Conservation (phyloP, 148 eudicot species). For the Bassia scoparia region DNA sequence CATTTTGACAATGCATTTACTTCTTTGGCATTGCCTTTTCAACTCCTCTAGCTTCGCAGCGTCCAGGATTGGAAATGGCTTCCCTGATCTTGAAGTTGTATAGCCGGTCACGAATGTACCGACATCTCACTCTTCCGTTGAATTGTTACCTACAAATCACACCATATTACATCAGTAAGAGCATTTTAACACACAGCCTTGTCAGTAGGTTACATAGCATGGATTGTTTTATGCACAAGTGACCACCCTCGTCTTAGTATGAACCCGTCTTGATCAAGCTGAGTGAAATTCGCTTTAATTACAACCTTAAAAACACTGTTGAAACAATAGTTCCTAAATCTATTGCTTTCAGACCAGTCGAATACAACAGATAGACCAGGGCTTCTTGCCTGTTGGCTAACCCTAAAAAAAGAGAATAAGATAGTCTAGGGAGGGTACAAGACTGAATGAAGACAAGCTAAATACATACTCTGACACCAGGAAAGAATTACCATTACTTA, state of each 20-base stretch:
- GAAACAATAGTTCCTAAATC: no score
- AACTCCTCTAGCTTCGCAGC: conserved; percentile 29
- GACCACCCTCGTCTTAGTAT: no score
- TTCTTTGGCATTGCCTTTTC: conserved; percentile 40
- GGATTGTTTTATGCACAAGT: no score
- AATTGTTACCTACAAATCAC: conserved; percentile 44
- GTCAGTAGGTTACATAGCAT: no score
- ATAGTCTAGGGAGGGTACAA: no score
- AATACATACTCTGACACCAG: neutral
- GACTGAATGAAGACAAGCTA: no score
- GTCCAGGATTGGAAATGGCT: conserved; percentile 53
- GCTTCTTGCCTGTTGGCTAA: no score
- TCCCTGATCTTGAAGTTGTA: conserved; percentile 60
- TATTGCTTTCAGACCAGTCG: no score
- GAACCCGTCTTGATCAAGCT: no score
- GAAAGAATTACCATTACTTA: neutral
- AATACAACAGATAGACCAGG: neutral
- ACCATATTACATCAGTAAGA: neutral
- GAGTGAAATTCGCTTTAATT: no score
- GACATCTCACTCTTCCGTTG: conserved; percentile 57
- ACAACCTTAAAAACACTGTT: no score
- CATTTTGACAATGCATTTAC: conserved; percentile 26
- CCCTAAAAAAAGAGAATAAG: neutral
- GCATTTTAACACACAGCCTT: no score
- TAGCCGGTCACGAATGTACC: conserved; percentile 45